A percentile compares a stretch with the other conserved stretches of the same genome.
phyloP scores from a whole-genome alignment of 331 rosid species.

The Telfairia occidentalis region DNA sequence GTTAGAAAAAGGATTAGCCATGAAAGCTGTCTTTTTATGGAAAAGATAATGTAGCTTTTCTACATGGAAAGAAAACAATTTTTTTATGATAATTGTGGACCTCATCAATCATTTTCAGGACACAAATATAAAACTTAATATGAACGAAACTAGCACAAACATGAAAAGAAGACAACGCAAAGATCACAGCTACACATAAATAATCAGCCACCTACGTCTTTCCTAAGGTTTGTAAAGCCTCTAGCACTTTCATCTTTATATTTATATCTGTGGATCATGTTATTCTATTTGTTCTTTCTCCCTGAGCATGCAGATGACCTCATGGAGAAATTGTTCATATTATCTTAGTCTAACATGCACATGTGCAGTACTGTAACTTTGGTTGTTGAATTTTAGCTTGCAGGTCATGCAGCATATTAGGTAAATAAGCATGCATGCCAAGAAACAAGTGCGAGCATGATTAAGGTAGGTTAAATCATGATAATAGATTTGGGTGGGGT shows the following conservation, averaged over 20 bases:
- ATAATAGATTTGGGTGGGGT: not conserved
- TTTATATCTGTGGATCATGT: not conserved
- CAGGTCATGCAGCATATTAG: not conserved
- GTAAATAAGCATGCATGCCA: not conserved
- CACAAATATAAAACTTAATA: not conserved
- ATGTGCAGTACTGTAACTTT: not conserved
- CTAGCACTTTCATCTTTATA: not conserved
- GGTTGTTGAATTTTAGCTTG: not conserved
- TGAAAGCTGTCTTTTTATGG: not conserved
- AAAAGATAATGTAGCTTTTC: not conserved
- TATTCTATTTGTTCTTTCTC: not conserved
- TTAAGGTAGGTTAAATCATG: not conserved
- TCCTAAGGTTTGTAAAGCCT: not conserved
- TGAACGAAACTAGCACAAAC: not conserved
- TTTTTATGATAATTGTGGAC: not conserved
- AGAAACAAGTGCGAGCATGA: not conserved
- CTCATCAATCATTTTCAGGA: not conserved
- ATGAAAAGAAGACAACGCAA: not conserved
- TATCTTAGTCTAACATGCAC: not conserved
- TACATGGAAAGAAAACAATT: not conserved
- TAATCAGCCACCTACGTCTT: not conserved
- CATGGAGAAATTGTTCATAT: not conserved
- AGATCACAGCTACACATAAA: not conserved
- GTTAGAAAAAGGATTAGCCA: not conserved
- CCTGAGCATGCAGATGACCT: not conserved